phyloP scores from a whole-genome alignment of 129 eudicot genomes.

The Chrysanthemum lavandulifolium region DNA sequence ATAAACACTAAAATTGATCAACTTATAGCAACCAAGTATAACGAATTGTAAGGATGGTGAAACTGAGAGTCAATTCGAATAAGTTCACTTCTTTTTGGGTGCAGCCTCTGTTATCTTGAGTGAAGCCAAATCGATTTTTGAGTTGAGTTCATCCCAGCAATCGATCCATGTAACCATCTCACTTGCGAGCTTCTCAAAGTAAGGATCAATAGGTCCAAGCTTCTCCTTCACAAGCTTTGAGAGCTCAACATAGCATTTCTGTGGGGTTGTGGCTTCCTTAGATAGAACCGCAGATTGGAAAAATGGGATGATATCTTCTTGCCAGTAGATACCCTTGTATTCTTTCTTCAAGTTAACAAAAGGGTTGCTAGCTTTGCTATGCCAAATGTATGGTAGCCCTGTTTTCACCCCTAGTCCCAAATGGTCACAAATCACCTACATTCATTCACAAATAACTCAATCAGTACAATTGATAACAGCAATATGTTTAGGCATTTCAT shows the following conservation, averaged over 20 bases:
- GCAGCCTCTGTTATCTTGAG: conserved; percentile 27
- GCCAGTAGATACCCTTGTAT: conserved; percentile 73
- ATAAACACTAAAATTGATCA: conserved; percentile 19
- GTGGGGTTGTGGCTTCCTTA: conserved; percentile 64
- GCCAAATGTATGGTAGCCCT: conserved; percentile 61
- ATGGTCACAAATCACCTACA: conserved; percentile 66
- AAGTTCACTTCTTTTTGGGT: conserved; percentile 33
- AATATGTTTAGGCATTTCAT: not conserved
- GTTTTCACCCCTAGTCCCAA: conserved; percentile 76
- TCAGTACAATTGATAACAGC: conserved; percentile 11
- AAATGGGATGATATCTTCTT: conserved; percentile 69
- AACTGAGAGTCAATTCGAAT: conserved; percentile 5
- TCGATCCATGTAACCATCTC: conserved; percentile 84
- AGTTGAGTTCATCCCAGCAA: conserved; percentile 66
- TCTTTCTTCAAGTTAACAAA: conserved; percentile 63
- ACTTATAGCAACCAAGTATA: conserved; percentile 23
- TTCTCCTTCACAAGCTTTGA: conserved; percentile 66
- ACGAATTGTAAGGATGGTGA: conserved; percentile 14
- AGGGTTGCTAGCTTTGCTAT: conserved; percentile 68
- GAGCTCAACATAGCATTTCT: conserved; percentile 62
- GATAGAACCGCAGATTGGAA: conserved; percentile 51
- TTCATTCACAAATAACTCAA: not conserved
- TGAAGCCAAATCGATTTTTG: conserved; percentile 20
- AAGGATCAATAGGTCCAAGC: conserved; percentile 54
- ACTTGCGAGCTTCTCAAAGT: conserved; percentile 58